These are phyloP conservation scores for Apiospora rasikravindrae DNA, from an alignment of 2,329 filamentous ascomycete genomes.

Conservation along the genomic window DNA sequence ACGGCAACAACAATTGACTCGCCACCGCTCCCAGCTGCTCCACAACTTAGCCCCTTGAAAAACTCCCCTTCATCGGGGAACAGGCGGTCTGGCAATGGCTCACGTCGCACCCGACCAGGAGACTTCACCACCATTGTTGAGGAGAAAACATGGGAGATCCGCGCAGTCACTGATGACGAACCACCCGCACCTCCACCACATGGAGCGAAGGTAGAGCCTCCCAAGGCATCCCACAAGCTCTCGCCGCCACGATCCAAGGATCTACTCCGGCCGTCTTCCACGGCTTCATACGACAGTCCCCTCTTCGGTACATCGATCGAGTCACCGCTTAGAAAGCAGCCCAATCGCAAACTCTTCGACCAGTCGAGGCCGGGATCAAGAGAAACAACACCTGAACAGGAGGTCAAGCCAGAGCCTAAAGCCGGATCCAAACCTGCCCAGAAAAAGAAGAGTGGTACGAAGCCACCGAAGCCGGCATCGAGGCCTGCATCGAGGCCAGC, in stretches of 20 bases:
- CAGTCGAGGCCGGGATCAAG: conserved; percentile 26
- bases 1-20: conserved; percentile 43
- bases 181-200: conserved; percentile 38
- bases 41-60: conserved; percentile 56
- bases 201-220: conserved; percentile 35
- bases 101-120: conserved; percentile 42
- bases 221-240: conserved; percentile 32
- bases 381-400: conserved; percentile 23
- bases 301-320: conserved; percentile 40
- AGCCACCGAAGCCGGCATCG: background rate
- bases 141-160: conserved; percentile 52
- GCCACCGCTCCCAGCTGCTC: conserved; percentile 52
- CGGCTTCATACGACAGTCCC: conserved; percentile 38
- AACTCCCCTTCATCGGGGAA: conserved; percentile 59
- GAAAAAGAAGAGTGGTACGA: conserved; percentile 8
- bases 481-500: background rate
- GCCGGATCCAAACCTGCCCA: background rate
- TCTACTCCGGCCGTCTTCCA: conserved; percentile 22
- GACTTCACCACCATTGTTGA: conserved; percentile 54
- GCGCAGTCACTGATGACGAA: conserved; percentile 33
- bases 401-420: conserved; percentile 24
- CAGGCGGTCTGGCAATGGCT: conserved; percentile 37
- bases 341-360: conserved; percentile 38
- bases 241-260: conserved; percentile 26
- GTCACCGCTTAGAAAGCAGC: conserved; percentile 35